These are phyloP conservation scores for Pleurotus pulmonarius DNA, from an alignment of 768 basidiomycete genomes.

Conservation along the genomic window DNA sequence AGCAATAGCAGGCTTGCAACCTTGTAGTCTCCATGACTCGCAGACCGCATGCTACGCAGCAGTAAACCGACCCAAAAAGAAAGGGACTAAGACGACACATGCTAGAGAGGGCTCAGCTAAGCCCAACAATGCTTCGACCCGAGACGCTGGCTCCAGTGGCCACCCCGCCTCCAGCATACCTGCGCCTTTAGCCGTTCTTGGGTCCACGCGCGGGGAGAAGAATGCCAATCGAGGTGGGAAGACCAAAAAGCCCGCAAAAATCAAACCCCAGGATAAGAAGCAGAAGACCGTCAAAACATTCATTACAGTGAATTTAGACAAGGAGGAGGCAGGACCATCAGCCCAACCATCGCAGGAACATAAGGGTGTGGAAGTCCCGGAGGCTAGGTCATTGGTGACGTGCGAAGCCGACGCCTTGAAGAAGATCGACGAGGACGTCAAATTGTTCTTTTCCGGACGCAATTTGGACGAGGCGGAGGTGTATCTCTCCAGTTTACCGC, in stretches of 20 bases:
- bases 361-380: conserved; percentile 44
- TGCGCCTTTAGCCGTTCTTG: conserved; percentile 65
- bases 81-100: too few relatives aligned
- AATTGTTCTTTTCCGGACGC: conserved; percentile 84
- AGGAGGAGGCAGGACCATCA: conserved; percentile 44
- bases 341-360: conserved; percentile 44
- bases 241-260: conserved; percentile 51
- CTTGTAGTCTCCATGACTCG: conserved; percentile 47
- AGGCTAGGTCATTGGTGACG: conserved; percentile 41
- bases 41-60: conserved; percentile 61
- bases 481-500: conserved; percentile 76
- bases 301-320: conserved; percentile 73
- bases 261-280: conserved; percentile 33
- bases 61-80: conserved; percentile 28
- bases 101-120: too few relatives aligned
- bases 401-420: conserved; percentile 63
- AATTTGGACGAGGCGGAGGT: conserved; percentile 84
- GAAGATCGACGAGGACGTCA: conserved; percentile 77
- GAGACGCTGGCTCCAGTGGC: too few relatives aligned
- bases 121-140: too few relatives aligned
- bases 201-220: conserved; percentile 48
- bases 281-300: conserved; percentile 58
- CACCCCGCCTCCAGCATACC: conserved; percentile 40
- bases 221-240: conserved; percentile 46
- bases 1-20: conserved; percentile 60